Evolutionary conservation across 257 asterid species (phyloP).

Genomic region (Nicotiana knightiana): DNA sequence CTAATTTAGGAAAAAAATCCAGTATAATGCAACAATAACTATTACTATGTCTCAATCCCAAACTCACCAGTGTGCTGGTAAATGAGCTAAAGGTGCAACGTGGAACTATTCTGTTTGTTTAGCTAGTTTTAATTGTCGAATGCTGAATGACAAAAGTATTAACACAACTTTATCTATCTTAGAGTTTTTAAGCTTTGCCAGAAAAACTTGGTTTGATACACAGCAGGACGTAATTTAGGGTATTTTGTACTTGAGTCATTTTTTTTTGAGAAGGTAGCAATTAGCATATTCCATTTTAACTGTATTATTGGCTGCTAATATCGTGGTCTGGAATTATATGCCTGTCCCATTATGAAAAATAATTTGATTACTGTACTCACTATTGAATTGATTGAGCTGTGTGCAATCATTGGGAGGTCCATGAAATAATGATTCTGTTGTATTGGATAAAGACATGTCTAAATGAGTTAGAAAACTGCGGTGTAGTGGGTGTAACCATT

Average conservation of each 20-base stretch:
- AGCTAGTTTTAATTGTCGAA: neutral
- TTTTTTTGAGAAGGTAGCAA: neutral
- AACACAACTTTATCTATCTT: neutral
- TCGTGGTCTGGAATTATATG: neutral
- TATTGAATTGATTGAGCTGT: neutral
- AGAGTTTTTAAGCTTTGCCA: neutral
- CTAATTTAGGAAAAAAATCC: neutral
- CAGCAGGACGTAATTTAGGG: neutral
- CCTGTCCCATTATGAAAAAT: neutral
- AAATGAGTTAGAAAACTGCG: neutral
- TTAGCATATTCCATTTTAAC: neutral
- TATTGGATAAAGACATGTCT: neutral
- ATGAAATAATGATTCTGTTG: neutral
- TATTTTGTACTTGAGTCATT: neutral
- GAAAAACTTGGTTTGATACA: neutral
- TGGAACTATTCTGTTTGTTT: neutral
- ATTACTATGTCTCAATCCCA: neutral
- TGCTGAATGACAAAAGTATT: neutral
- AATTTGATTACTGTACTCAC: neutral
- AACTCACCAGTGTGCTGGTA: neutral
- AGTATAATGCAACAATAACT: neutral
- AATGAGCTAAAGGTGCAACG: neutral
- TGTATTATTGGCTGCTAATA: neutral
- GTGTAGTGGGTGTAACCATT: neutral
- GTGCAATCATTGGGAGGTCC: neutral